Conservation (phyloP, 192 early-diverging fungal genomes). For the Backusella tuberculispora region DNA sequence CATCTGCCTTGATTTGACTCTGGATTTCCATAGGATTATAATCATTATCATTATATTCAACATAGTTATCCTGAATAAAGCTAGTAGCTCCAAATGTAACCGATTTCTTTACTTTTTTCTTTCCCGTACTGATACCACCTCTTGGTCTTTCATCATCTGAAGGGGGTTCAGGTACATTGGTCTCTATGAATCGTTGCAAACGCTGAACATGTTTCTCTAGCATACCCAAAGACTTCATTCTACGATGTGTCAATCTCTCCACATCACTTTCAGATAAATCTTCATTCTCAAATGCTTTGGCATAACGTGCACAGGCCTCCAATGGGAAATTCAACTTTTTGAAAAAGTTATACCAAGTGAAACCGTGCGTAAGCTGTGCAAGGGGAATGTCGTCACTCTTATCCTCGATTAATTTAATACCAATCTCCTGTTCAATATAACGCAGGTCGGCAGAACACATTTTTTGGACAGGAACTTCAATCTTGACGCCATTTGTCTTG, state of each 20-base stretch:
- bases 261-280: conserved; percentile 78
- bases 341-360: conserved; percentile 88
- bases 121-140: background rate
- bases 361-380: conserved; percentile 36
- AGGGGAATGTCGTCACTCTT: conserved; percentile 38
- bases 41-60: conserved; percentile 33
- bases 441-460: conserved; percentile 65
- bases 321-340: conserved; percentile 74
- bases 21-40: conserved; percentile 20
- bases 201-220: conserved; percentile 83
- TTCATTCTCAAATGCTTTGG: conserved; percentile 81
- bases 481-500: conserved; percentile 94
- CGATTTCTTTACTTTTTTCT: conserved; percentile 43
- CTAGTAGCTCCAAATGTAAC: conserved; percentile 41
- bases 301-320: conserved; percentile 77
- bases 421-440: conserved; percentile 54
- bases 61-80: conserved; percentile 38
- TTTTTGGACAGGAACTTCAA: conserved; percentile 89
- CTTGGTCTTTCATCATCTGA: conserved; percentile 42
- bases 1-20: conserved; percentile 78
- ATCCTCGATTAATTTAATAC: conserved; percentile 24
- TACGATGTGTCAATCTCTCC: conserved; percentile 73
- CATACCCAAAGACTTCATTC: conserved; percentile 79
- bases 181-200: conserved; percentile 64
- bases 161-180: conserved; percentile 53